Evolutionary conservation across 1,284 basidiomycete genomes (phyloP).

Genomic region (Clitocybe nebularis): DNA sequence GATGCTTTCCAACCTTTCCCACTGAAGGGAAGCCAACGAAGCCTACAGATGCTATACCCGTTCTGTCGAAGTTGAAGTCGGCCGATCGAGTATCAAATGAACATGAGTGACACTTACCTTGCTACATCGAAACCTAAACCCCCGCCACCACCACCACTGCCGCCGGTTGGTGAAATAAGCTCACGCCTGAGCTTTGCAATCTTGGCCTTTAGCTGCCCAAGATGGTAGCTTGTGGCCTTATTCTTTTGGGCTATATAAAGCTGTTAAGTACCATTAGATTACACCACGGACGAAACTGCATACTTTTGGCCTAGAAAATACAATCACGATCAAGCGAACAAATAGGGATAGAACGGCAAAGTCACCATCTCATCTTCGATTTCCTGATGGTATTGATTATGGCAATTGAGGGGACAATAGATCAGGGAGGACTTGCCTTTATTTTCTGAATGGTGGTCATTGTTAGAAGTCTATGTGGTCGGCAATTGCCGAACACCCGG

Average conservation of each 20-base stretch:
- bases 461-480: slow-evolving; percentile 29
- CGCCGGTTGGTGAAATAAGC: slow-evolving; percentile 77
- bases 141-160: slow-evolving; percentile 79
- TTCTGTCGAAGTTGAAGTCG: slow-evolving; percentile 39
- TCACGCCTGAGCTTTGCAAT: slow-evolving; percentile 96
- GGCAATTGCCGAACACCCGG: slow-evolving; percentile 29
- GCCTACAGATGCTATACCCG: slow-evolving; percentile 94
- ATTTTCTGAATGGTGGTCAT: slow-evolving; percentile 91
- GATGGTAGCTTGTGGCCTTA: slow-evolving; percentile 93
- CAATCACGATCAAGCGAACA: slow-evolving; percentile 6
- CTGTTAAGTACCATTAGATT: slow-evolving; percentile 16
- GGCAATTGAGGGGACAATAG: slow-evolving; percentile 17
- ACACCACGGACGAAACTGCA: slow-evolving; percentile 9
- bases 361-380: slow-evolving; percentile 94
- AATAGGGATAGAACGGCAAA: slow-evolving; percentile 5
- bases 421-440: slow-evolving; percentile 48
- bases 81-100: slow-evolving; percentile 3
- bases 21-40: slow-evolving; percentile 91
- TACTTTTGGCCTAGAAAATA: slow-evolving; percentile 49
- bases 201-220: slow-evolving; percentile 97
- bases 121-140: slow-evolving; percentile 96
- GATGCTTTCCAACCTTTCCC: slow-evolving; percentile 60
- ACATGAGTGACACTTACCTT: slow-evolving; percentile 28
- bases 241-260: slow-evolving; percentile 82
- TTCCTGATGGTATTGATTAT: slow-evolving; percentile 51